These are phyloP conservation scores for Diutina siamensis DNA, from an alignment of 1,139 yeast genomes.

Conservation along the genomic window DNA sequence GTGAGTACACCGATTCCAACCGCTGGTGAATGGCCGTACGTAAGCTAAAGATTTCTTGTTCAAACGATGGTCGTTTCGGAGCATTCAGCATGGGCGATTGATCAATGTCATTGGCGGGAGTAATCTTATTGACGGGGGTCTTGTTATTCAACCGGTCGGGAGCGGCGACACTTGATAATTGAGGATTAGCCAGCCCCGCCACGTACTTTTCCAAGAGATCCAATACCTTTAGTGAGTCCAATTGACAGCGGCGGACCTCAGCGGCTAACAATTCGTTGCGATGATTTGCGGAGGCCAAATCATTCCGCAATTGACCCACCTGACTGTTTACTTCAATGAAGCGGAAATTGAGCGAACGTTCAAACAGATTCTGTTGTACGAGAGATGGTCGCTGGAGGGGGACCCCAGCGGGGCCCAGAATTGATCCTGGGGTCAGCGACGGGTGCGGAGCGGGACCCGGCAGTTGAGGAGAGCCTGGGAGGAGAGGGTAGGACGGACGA, in stretches of 20 bases:
- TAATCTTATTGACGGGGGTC: conserved; percentile 11
- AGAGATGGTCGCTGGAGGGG: conserved; percentile 12
- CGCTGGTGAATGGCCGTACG: background rate
- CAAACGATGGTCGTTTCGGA: conserved; percentile 6
- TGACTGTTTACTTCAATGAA: conserved; percentile 31
- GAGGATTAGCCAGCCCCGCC: background rate
- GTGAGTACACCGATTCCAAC: background rate
- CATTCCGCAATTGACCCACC: conserved; percentile 24
- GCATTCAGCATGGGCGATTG: conserved; percentile 12
- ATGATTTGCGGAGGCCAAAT: conserved; percentile 25
- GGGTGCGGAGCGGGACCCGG: conserved; percentile 8
- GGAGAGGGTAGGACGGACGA: background rate
- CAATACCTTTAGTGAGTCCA: conserved; percentile 14
- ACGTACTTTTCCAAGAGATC: conserved; percentile 31
- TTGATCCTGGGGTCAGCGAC: conserved; percentile 5
- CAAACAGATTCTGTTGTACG: conserved; percentile 13
- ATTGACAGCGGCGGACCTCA: background rate
- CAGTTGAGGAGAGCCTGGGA: conserved; percentile 7
- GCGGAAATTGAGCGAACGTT: conserved; percentile 19
- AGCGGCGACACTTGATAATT: conserved; percentile 5
- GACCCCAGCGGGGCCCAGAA: conserved; percentile 9
- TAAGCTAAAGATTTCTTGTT: background rate
- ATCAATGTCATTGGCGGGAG: conserved; percentile 9
- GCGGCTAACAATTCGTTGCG: conserved; percentile 16
- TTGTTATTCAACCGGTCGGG: conserved; percentile 10